Evolutionary conservation across 345 rosid genomes (phyloP), one percentile per base, ranked within the genome.

Genomic region (Eucalyptus sp.): DNA sequence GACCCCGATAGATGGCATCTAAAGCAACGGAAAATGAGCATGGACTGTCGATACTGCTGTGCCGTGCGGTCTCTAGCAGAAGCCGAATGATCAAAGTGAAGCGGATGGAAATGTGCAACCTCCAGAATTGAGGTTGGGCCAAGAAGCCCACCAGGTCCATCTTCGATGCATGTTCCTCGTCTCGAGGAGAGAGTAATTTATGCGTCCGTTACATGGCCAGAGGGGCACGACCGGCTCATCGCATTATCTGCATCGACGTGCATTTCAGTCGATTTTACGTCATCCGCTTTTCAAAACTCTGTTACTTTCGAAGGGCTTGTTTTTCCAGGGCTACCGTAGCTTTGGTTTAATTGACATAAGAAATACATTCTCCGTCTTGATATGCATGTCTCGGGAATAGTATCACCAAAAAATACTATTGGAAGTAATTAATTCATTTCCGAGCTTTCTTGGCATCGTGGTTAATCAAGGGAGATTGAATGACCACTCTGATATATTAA

Each of bases 41-140:
- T 37, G 83, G 48, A 76, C 48, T 76, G 27, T 37, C 0, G 48
- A 76, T 37, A 37, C 27, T 10, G 0, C 1, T 5, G 2, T 20
- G 8, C 4, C 48, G 10, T 37, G 1, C 1, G 13, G 8, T 41
- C 8, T 71, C 46, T 37, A 37, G 15, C 0, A 6, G 24, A 17
- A 5, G 43, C 48, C 2, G 8, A 37, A 10, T 3, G 83, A 76
- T 76, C 83, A 27, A 18, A 37, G 8, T 10, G 27, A 18, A 10
- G 20, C 0, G 27, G 48, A 37, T 12, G 2, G 15, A 33, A 15
- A 33, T 1, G 33, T 25, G 15, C 3, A 76, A 76, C 48, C 83
- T 37, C 14, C 8, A 5, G 8, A 56, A 56, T 56, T 56, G 62
- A 56, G 29, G 62, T 0, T 56, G 62, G 62, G 62, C 29, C 62